phyloP scores from a whole-genome alignment of 2,329 filamentous ascomycete species.

The Ceratocystis papillata region DNA sequence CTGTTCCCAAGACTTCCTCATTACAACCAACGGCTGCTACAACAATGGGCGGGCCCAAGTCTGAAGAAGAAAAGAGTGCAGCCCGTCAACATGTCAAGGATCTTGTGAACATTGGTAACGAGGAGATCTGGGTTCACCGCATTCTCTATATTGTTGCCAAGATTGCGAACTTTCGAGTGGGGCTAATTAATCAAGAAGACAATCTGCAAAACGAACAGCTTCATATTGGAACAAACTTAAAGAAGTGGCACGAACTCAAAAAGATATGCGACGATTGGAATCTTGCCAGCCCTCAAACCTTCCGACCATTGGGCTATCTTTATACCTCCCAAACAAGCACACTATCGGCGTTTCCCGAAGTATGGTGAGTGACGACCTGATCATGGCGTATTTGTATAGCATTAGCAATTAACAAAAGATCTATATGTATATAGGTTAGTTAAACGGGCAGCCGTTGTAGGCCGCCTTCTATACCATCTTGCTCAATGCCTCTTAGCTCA shows the following conservation, averaged over 20 bases:
- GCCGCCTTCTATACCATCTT: slow-evolving; percentile 80
- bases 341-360: slow-evolving; percentile 70
- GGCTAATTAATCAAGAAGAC: slow-evolving; percentile 47
- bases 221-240: slow-evolving; percentile 51
- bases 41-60: neutral
- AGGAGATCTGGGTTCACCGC: slow-evolving; percentile 79
- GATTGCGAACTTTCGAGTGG: slow-evolving; percentile 74
- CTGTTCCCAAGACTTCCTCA: slow-evolving; percentile 19
- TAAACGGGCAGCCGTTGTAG: slow-evolving; percentile 70
- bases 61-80: slow-evolving; percentile 39
- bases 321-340: slow-evolving; percentile 54
- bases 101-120: slow-evolving; percentile 39
- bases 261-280: slow-evolving; percentile 77
- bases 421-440: slow-evolving; percentile 50
- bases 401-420: neutral
- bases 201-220: slow-evolving; percentile 50
- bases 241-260: slow-evolving; percentile 73
- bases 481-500: slow-evolving; percentile 71
- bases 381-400: neutral
- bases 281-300: slow-evolving; percentile 63
- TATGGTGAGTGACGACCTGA: slow-evolving; percentile 51
- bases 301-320: slow-evolving; percentile 75
- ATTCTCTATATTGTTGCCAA: slow-evolving; percentile 85
- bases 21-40: slow-evolving; percentile 4
- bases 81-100: slow-evolving; percentile 27